Evolutionary conservation across 1,284 basidiomycete species (phyloP).

Genomic region (Termitomyces sp.): DNA sequence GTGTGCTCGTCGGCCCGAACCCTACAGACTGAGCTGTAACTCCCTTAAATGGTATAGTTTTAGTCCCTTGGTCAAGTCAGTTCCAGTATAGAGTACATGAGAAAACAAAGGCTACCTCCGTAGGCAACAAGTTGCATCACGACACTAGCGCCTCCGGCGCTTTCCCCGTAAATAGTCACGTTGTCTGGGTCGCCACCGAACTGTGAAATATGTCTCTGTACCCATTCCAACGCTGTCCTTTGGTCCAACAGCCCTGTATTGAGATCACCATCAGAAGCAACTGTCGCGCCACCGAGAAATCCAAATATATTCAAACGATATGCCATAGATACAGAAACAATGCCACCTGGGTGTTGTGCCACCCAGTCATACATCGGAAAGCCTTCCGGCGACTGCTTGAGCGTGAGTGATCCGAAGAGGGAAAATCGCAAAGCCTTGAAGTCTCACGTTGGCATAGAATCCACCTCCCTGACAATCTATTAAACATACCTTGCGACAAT

Average conservation of each 20-base stretch:
- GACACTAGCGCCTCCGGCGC: conserved; percentile 40
- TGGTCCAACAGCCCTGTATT: conserved; percentile 46
- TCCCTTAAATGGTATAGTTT: conserved; percentile 29
- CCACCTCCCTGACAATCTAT: background rate
- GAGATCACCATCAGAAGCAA: conserved; percentile 28
- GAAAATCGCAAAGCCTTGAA: background rate
- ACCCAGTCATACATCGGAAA: conserved; percentile 46
- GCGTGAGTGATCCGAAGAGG: background rate
- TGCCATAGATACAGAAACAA: conserved; percentile 40
- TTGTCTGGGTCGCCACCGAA: conserved; percentile 39
- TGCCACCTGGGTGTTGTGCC: conserved; percentile 30
- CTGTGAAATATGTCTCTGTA: conserved; percentile 36
- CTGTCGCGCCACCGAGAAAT: conserved; percentile 33
- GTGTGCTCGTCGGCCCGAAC: conserved; percentile 32
- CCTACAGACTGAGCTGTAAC: conserved; percentile 40
- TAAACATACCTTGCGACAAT: background rate
- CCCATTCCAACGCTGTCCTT: conserved; percentile 41
- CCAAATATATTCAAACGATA: conserved; percentile 42
- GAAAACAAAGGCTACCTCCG: conserved; percentile 26
- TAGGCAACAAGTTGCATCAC: conserved; percentile 39
- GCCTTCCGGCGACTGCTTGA: conserved; percentile 31
- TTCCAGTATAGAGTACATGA: background rate
- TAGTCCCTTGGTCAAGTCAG: background rate
- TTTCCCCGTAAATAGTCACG: conserved; percentile 40
- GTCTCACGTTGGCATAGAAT: background rate